Evolutionary conservation across 2,329 filamentous ascomycete species (phyloP).

Genomic region (Mollisia scopiformis): DNA sequence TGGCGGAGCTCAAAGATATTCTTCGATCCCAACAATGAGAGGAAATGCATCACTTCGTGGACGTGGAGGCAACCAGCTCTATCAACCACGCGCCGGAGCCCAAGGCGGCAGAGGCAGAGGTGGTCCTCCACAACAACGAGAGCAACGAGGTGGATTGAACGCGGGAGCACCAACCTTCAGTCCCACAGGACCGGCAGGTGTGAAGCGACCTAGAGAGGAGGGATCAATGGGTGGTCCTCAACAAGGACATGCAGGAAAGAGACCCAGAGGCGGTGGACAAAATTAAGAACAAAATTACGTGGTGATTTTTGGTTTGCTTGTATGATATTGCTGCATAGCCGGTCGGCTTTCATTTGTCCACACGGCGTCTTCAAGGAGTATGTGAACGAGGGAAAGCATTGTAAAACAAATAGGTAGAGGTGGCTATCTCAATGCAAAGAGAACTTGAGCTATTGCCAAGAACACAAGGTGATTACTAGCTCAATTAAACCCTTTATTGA

Average conservation of each 20-base stretch:
- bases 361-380: conserved; percentile 13
- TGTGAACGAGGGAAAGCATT: background rate
- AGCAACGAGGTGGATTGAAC: conserved; percentile 36
- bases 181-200: conserved; percentile 30
- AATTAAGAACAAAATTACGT: conserved; percentile 22
- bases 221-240: conserved; percentile 35
- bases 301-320: conserved; percentile 21
- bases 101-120: conserved; percentile 33
- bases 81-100: conserved; percentile 24
- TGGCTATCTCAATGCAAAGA: conserved; percentile 10
- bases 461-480: background rate
- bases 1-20: conserved; percentile 26
- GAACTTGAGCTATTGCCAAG: background rate
- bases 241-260: conserved; percentile 44
- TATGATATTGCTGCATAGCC: conserved; percentile 36
- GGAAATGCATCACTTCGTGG: conserved; percentile 28
- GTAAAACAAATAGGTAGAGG: conserved; percentile 12
- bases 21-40: conserved; percentile 35
- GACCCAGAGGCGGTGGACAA: conserved; percentile 45
- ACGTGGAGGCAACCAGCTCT: conserved; percentile 27
- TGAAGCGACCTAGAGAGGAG: conserved; percentile 36
- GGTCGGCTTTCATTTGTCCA: conserved; percentile 30
- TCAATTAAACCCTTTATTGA: conserved; percentile 24
- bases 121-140: conserved; percentile 26
- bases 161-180: conserved; percentile 34